phyloP scores from a whole-genome alignment of 1,284 basidiomycete species.

The Fomitiporia mediterranea region DNA sequence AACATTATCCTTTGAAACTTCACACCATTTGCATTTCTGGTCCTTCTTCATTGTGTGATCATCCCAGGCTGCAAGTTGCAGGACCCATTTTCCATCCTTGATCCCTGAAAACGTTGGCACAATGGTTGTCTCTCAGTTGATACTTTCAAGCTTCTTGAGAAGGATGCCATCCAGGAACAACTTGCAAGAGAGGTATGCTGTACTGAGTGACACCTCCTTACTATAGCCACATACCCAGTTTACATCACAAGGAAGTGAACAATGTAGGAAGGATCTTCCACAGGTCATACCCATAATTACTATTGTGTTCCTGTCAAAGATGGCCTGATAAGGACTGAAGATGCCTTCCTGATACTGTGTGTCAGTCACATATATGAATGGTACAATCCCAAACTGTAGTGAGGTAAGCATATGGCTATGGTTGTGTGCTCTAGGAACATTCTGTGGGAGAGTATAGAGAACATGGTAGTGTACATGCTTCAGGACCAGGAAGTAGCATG shows the following conservation, averaged over 20 bases:
- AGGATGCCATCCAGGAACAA: conserved; percentile 31
- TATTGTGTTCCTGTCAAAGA: conserved; percentile 23
- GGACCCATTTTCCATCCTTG: conserved; percentile 26
- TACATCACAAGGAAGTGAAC: conserved; percentile 25
- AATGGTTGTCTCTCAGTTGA: conserved; percentile 32
- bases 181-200: conserved; percentile 27
- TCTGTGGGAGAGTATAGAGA: conserved; percentile 29
- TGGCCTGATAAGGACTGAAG: conserved; percentile 7
- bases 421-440: neutral
- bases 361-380: conserved; percentile 7
- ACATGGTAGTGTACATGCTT: conserved; percentile 28
- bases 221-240: conserved; percentile 26
- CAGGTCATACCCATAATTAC: conserved; percentile 30
- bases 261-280: conserved; percentile 23
- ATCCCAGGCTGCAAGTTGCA: conserved; percentile 29
- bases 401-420: conserved; percentile 25
- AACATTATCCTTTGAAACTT: conserved; percentile 12
- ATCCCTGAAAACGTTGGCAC: conserved; percentile 29
- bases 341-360: conserved; percentile 9
- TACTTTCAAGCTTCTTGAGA: conserved; percentile 25
- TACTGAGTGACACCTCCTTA: conserved; percentile 28
- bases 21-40: conserved; percentile 26
- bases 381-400: conserved; percentile 27
- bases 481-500: conserved; percentile 30
- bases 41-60: conserved; percentile 27